Percentiles rank a stretch among this genome's conserved stretches.
Evolutionary conservation across 306 rosid genomes (phyloP).

Genomic region (Sesbania bispinosa): DNA sequence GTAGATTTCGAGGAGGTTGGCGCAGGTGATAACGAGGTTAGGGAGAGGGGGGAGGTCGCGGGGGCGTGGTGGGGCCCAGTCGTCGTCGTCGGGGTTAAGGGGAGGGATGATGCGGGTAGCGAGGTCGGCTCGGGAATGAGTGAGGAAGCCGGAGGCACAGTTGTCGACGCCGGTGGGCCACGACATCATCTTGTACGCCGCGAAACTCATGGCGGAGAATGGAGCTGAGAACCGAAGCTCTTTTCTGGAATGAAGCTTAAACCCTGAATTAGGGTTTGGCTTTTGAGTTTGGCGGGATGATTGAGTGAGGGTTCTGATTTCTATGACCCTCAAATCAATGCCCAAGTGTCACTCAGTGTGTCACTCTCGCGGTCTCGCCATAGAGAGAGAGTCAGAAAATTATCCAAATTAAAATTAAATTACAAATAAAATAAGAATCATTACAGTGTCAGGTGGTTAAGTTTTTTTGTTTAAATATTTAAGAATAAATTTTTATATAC

Average conservation of each 20-base stretch:
- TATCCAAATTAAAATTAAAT: too few relatives aligned
- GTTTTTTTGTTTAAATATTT: too few relatives aligned
- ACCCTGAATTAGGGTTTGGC: conserved; percentile 34
- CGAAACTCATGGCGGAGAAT: conserved; percentile 63
- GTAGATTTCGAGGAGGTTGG: conserved; percentile 66
- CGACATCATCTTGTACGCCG: conserved; percentile 87
- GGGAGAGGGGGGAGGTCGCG: conserved; percentile 65
- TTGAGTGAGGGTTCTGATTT: too few relatives aligned
- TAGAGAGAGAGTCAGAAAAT: too few relatives aligned
- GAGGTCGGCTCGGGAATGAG: conserved; percentile 63
- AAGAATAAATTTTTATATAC: too few relatives aligned
- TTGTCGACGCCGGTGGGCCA: conserved; percentile 85
- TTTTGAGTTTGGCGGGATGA: conserved; percentile 20
- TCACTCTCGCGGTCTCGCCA: too few relatives aligned
- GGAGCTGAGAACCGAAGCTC: background rate
- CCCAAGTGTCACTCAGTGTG: too few relatives aligned
- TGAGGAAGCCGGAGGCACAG: conserved; percentile 74
- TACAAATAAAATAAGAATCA: too few relatives aligned
- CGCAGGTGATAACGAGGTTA: conserved; percentile 69
- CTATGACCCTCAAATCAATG: too few relatives aligned
- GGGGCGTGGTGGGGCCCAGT: conserved; percentile 57
- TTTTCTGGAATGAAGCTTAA: background rate
- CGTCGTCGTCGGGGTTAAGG: conserved; percentile 71
- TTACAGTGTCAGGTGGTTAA: too few relatives aligned
- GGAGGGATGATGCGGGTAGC: conserved; percentile 41